These are phyloP conservation scores for Daldinia concentrica DNA, from an alignment of 495 filamentous ascomycete genomes.

Conservation along the genomic window DNA sequence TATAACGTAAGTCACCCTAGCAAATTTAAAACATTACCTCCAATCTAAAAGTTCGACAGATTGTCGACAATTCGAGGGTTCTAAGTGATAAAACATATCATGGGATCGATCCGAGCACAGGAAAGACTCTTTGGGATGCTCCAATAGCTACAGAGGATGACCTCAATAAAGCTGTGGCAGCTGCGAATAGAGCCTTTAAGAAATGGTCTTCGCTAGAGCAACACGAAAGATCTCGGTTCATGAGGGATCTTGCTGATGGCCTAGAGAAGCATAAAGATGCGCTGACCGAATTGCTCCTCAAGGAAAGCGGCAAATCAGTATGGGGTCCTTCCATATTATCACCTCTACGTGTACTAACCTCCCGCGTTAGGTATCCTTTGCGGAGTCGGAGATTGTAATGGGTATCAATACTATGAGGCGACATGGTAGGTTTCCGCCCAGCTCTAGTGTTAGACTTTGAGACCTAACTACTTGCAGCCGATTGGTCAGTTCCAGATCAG, in stretches of 20 bases:
- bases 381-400: neutral
- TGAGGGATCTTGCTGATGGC: neutral
- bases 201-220: neutral
- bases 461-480: neutral
- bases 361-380: neutral
- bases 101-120: neutral
- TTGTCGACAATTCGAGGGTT: neutral
- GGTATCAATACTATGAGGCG: neutral
- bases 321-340: neutral
- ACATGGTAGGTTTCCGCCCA: neutral
- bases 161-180: neutral
- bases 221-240: neutral
- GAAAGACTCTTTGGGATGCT: neutral
- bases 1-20: neutral
- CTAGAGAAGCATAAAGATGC: neutral
- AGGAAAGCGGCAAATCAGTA: neutral
- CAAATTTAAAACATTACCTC: too few species aligned
- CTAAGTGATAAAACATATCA: neutral
- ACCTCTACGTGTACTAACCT: neutral
- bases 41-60: neutral
- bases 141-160: neutral
- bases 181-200: neutral
- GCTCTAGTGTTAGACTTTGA: neutral
- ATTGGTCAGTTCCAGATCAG: neutral
- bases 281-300: neutral